phyloP scores from a whole-genome alignment of 1,284 basidiomycete species.

The Blastosporella zonata region DNA sequence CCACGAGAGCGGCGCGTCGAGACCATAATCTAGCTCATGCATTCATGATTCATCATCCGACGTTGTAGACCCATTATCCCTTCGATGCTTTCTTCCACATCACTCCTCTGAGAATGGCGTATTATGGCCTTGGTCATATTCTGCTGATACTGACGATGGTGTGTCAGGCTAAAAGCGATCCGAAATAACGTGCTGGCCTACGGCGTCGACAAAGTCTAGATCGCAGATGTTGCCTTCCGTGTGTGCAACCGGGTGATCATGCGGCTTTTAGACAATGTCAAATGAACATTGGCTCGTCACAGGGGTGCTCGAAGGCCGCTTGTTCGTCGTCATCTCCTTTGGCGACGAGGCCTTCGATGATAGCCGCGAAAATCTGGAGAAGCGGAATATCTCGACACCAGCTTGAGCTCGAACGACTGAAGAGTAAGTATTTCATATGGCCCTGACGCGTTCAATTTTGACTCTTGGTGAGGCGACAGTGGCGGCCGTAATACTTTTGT shows the following conservation, averaged over 20 bases:
- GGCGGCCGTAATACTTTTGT: too few species aligned
- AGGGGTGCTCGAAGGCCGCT: neutral
- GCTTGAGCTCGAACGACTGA: neutral
- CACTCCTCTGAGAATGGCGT: too few species aligned
- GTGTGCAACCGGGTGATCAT: neutral
- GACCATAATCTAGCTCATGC: too few species aligned
- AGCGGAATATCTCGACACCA: neutral
- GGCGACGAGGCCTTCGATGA: neutral
- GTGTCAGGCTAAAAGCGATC: neutral
- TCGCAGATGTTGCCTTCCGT: neutral
- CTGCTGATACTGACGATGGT: neutral
- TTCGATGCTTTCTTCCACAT: too few species aligned
- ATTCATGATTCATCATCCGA: too few species aligned
- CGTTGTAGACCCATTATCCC: too few species aligned
- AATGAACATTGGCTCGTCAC: neutral
- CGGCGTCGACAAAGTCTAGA: neutral
- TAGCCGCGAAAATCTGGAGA: neutral
- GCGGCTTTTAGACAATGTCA: neutral
- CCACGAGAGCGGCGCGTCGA: too few species aligned
- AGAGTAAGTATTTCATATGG: neutral
- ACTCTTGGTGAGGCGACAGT: neutral
- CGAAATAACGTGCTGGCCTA: neutral
- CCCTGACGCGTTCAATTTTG: neutral
- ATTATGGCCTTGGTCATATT: neutral
- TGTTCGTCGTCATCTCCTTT: neutral